phyloP scores from a whole-genome alignment of 257 asterid genomes.

The Solanum rostratum region DNA sequence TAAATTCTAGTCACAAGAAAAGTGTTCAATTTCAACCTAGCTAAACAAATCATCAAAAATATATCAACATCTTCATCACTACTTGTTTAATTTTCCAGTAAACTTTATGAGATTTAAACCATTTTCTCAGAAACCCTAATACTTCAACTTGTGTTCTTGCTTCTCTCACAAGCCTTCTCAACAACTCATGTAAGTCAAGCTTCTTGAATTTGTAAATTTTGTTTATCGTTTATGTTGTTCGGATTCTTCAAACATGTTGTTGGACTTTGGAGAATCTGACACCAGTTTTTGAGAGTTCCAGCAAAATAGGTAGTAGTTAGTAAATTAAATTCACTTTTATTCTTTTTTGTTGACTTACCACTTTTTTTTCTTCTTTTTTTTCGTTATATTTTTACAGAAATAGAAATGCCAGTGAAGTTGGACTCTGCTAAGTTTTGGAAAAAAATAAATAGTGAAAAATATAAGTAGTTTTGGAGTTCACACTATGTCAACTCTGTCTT shows the following conservation, averaged over 20 bases:
- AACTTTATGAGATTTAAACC: not conserved
- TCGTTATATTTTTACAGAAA: not conserved
- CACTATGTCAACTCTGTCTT: not conserved
- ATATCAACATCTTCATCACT: not conserved
- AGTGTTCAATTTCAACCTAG: not conserved
- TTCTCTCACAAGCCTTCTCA: not conserved
- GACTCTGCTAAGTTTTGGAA: not conserved
- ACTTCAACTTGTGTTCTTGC: not conserved
- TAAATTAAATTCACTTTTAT: not conserved
- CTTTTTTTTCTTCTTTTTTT: not conserved
- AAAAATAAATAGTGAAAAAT: not conserved
- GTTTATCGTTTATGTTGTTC: not conserved
- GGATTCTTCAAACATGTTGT: not conserved
- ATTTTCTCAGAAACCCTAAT: slow-evolving; percentile 5
- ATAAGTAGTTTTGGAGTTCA: not conserved
- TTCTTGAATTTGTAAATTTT: not conserved
- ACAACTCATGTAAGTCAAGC: not conserved
- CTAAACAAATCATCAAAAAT: not conserved
- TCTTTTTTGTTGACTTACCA: not conserved
- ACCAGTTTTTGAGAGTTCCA: not conserved
- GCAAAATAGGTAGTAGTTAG: not conserved
- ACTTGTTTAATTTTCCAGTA: too few species aligned
- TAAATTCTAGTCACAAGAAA: slow-evolving; percentile 27
- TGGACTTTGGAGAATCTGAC: not conserved
- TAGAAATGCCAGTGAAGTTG: not conserved